Conservation (phyloP, 345 rosid species). For the Citrus mangshanensis region DNA sequence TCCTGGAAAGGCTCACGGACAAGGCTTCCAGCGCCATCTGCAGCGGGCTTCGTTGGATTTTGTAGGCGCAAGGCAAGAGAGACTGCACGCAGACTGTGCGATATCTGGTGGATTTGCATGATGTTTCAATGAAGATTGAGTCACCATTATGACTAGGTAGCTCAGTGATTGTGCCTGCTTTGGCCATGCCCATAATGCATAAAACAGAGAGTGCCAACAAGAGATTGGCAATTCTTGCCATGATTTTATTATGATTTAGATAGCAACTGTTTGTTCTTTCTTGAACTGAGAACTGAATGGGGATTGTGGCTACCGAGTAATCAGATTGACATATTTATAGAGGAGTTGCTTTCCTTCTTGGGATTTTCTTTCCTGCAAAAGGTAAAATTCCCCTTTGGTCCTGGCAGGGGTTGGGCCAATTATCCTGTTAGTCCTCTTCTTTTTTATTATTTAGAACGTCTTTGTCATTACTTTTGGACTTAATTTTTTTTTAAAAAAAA, state of each 20-base stretch:
- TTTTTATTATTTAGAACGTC: too few relatives aligned
- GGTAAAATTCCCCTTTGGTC: too few relatives aligned
- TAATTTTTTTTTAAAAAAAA: too few relatives aligned
- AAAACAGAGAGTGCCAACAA: constrained; percentile 20
- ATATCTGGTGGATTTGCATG: constrained; percentile 64
- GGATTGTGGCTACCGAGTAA: not conserved
- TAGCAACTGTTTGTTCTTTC: not conserved
- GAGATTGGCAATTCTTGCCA: constrained; percentile 19
- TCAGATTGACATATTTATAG: constrained; percentile 9
- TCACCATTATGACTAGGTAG: not conserved
- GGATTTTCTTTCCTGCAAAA: not conserved
- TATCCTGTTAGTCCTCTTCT: too few relatives aligned
- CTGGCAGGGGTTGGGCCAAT: not conserved
- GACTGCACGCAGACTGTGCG: constrained; percentile 62
- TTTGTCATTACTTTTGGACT: too few relatives aligned
- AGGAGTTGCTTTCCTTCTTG: not conserved
- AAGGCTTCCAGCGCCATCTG: constrained; percentile 72
- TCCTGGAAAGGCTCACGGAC: constrained; percentile 53
- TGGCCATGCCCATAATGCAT: constrained; percentile 9
- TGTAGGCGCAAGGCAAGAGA: constrained; percentile 48
- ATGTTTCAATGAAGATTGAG: constrained; percentile 48
- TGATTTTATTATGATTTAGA: not conserved
- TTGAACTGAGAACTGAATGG: not conserved
- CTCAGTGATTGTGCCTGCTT: constrained; percentile 10
- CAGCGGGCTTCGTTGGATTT: constrained; percentile 53